phyloP scores from a whole-genome alignment of 2,329 filamentous ascomycete species.

The Ophiostoma novo-ulmi region DNA sequence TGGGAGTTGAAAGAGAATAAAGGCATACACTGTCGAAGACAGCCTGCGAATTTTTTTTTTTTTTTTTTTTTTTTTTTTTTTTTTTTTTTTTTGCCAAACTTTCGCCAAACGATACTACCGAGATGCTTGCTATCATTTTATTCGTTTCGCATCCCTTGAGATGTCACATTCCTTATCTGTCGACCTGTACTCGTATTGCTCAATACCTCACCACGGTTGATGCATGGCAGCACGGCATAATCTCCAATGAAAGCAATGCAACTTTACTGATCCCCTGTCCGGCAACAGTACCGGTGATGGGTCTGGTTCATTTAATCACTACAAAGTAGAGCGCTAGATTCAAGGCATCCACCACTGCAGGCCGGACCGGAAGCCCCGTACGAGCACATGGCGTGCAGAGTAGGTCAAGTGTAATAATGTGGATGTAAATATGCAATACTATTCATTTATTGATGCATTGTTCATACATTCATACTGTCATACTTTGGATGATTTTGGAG shows the following conservation, averaged over 20 bases:
- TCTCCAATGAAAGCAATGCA: not conserved
- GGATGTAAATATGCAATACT: no score
- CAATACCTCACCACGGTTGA: not conserved
- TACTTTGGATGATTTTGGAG: not conserved
- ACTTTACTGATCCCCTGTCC: not conserved
- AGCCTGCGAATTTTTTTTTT: no score
- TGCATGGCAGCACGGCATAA: not conserved
- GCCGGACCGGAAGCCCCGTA: slow-evolving; percentile 4
- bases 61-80: no score
- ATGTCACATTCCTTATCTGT: not conserved
- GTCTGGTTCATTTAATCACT: not conserved
- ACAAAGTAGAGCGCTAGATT: not conserved
- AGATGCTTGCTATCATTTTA: no score
- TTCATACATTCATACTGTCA: not conserved
- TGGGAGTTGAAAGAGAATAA: no score
- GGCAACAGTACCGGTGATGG: not conserved
- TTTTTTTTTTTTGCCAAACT: no score
- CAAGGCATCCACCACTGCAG: not conserved
- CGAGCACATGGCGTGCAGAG: not conserved
- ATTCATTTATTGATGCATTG: no score
- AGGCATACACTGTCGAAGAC: not conserved
- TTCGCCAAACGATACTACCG: no score
- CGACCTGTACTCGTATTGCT: not conserved
- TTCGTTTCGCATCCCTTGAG: no score
- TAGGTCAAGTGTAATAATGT: not conserved